Percentiles rank a stretch among this genome's conserved stretches.
Conservation (phyloP, 352 stramenopile species). For the Phytophthora pluvialis region DNA sequence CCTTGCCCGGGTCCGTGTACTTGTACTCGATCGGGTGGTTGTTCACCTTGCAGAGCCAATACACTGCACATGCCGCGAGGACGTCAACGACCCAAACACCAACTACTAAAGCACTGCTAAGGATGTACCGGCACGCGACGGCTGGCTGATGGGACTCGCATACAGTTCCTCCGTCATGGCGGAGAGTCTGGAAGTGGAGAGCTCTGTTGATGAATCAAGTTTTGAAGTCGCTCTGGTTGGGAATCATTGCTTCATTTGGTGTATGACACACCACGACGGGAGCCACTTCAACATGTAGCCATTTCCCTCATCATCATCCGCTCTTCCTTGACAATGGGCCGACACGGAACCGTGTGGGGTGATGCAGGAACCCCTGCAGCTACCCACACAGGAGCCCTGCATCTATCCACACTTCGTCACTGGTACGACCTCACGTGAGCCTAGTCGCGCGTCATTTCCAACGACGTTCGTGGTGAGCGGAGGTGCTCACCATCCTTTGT, state of each 20-base stretch:
- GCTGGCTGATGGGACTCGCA: slow-evolving; percentile 67
- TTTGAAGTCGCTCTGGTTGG: slow-evolving; percentile 17
- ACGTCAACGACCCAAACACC: not conserved
- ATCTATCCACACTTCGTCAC: not conserved
- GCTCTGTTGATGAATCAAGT: slow-evolving; percentile 39
- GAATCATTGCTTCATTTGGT: slow-evolving; percentile 11
- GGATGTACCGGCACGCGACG: slow-evolving; percentile 53
- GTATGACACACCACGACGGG: slow-evolving; percentile 1
- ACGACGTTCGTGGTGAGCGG: no score
- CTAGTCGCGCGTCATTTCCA: no score
- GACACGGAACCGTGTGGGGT: no score
- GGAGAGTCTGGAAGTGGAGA: slow-evolving; percentile 10
- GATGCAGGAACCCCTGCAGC: not conserved
- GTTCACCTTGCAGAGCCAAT: slow-evolving; percentile 78
- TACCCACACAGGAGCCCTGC: not conserved
- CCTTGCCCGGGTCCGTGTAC: slow-evolving; percentile 57
- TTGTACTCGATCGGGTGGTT: slow-evolving; percentile 68
- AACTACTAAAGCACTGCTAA: not conserved
- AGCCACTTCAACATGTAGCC: slow-evolving; percentile 16
- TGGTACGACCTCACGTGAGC: no score
- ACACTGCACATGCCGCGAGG: slow-evolving; percentile 37
- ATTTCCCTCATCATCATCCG: no score
- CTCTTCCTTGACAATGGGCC: no score
- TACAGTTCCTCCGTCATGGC: slow-evolving; percentile 62
- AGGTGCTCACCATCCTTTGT: no score